phyloP scores from a whole-genome alignment of 495 filamentous ascomycete genomes.

The Ramalina peruviana region DNA sequence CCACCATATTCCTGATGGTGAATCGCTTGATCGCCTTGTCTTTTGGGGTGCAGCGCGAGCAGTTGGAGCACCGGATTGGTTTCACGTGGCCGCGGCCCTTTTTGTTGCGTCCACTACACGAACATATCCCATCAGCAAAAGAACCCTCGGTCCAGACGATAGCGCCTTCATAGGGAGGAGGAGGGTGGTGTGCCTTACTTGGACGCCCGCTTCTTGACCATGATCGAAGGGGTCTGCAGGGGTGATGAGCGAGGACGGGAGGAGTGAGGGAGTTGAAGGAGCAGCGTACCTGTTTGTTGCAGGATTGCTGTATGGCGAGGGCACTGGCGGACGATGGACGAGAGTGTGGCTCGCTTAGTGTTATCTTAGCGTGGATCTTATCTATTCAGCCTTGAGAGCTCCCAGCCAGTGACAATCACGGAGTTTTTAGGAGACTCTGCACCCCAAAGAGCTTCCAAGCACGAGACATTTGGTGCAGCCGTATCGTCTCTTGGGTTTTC shows the following conservation, averaged over 20 bases:
- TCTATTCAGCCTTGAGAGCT: too few species aligned
- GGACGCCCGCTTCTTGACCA: constrained; percentile 99
- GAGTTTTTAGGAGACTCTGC: too few species aligned
- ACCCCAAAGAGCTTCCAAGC: too few species aligned
- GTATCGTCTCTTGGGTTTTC: too few species aligned
- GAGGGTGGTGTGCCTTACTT: constrained; percentile 46
- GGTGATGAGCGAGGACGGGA: too few species aligned
- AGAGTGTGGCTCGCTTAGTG: constrained; percentile 1
- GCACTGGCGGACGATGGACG: too few species aligned
- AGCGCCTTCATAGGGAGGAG: neutral
- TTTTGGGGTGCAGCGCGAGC: constrained; percentile 98
- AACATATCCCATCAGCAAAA: constrained; percentile 17
- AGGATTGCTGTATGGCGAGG: too few species aligned
- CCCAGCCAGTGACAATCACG: too few species aligned
- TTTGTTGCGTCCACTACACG: constrained; percentile 87
- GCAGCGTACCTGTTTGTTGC: too few species aligned
- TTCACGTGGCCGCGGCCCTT: constrained; percentile 99
- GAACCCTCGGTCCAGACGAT: too few species aligned
- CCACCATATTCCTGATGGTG: constrained; percentile 99
- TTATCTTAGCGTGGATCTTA: neutral
- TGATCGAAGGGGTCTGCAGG: constrained; percentile 41
- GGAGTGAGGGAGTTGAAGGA: too few species aligned
- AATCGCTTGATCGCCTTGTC: constrained; percentile 99
- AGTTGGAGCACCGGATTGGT: constrained; percentile 99
- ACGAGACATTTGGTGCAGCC: too few species aligned